Evolutionary conservation across 2,329 filamentous ascomycete species (phyloP).

Genomic region (Plectosphaerella plurivora): DNA sequence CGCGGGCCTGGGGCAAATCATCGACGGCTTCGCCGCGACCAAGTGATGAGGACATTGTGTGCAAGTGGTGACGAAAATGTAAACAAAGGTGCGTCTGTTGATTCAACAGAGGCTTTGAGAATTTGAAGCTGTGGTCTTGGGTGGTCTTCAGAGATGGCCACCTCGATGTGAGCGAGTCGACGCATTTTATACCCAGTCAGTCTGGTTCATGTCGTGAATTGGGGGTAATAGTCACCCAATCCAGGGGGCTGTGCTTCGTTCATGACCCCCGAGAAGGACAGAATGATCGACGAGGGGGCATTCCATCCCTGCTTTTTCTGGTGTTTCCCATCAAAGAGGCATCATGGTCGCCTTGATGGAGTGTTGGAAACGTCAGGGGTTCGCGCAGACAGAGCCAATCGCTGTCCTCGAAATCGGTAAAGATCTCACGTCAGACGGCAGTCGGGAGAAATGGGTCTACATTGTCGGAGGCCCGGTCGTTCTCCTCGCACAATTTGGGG

Average conservation of each 20-base stretch:
- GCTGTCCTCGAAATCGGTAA: not conserved
- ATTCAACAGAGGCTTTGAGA: not conserved
- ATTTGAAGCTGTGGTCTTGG: not conserved
- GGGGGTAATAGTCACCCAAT: not conserved
- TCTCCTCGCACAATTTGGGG: not conserved
- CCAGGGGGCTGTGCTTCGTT: not conserved
- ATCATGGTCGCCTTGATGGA: not conserved
- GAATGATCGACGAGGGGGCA: not conserved
- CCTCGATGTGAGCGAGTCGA: not conserved
- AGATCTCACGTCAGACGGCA: not conserved
- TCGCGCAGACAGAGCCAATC: no score
- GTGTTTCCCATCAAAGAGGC: not conserved
- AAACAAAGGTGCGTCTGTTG: not conserved
- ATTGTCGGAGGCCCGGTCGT: not conserved
- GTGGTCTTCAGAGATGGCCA: not conserved
- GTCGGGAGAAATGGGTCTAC: not conserved
- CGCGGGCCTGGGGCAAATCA: constrained; percentile 15
- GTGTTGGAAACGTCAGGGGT: not conserved
- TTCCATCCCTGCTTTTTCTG: not conserved
- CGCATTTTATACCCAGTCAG: not conserved
- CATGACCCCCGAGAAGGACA: not conserved
- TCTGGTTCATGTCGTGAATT: not conserved
- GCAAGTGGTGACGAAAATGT: not conserved
- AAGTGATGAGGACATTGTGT: not conserved
- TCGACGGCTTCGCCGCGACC: not conserved